Evolutionary conservation across 2,329 filamentous ascomycete species (phyloP), one percentile per base, ranked within the genome.

Genomic region (Scolecobasidium constrictum): DNA sequence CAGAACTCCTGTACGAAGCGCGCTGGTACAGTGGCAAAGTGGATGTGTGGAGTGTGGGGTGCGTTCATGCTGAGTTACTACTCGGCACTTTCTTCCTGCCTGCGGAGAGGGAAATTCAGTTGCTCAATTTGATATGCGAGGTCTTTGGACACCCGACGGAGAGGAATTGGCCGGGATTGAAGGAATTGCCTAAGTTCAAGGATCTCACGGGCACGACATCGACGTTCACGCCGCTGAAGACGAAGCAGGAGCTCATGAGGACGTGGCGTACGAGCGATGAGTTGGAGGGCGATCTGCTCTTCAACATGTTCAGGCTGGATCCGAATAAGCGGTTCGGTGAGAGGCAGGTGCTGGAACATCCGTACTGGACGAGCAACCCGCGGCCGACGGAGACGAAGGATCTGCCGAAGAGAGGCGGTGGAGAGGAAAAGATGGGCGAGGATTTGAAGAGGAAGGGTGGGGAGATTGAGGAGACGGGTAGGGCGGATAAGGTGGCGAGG

Each of bases 81-180:
- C 71, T 90, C 46, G 78, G 92, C 41, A 77, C 79, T 4, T 87
- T 88, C 0, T 94, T 87, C 55, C 74, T 96, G 45, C 79, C 85
- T 1, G 87, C 86, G 2, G 81, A 85, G 57, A 84, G 78, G 2
- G 92, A 96, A 58, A 71, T 96, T 49, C 78, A 90, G 54, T 88
- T 95, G 67, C 75, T 96, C 50, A 73, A 77, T 45, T 74, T 90
- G 51, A 93, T 96, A 49, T 86, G 81, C 57, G 78, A 86, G 55
- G 79, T 81, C 42, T 78, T 96, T 49, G 92, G 92, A 45, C 93
- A 87, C 0, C 92, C 92, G 0, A 92, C 79, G 4, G 92, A 98
- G 58, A 85, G 92, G 13, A 90, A 87, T 58, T 98, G 92, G 92
- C 88, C 92, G 1, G 90, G 90, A 20, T 88, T 98, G 5, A 79